Conservation (phyloP, 495 filamentous ascomycete genomes). For the Aspergillus carlsbadensis region DNA sequence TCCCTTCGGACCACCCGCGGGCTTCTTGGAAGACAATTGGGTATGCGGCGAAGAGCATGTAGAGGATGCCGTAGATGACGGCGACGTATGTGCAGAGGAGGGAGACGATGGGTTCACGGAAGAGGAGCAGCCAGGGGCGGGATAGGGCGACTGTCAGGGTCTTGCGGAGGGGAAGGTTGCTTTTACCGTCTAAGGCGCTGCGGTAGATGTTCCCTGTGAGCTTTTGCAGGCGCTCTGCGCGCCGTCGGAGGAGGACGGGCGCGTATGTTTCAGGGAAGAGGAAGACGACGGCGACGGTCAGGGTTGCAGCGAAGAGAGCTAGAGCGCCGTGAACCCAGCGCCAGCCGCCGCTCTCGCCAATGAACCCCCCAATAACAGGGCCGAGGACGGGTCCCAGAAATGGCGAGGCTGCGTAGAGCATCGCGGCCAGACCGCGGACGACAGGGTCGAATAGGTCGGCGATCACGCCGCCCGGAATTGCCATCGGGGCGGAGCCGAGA, state of each 20-base stretch:
- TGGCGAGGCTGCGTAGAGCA: conserved; percentile 62
- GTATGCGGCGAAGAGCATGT: conserved; percentile 78
- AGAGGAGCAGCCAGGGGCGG: conserved; percentile 49
- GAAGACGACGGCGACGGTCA: conserved; percentile 46
- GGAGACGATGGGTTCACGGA: conserved; percentile 59
- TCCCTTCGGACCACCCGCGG: conserved; percentile 71
- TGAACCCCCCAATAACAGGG: conserved; percentile 59
- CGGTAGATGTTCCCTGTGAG: conserved; percentile 55
- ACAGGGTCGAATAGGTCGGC: conserved; percentile 67
- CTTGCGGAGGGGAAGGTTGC: conserved; percentile 30
- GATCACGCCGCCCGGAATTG: conserved; percentile 71
- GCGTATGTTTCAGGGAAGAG: conserved; percentile 61
- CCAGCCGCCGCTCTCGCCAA: conserved; percentile 20
- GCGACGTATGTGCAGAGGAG: conserved; percentile 70
- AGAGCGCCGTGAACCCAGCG: conserved; percentile 51
- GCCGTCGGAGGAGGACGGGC: conserved; percentile 53
- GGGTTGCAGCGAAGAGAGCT: conserved; percentile 65
- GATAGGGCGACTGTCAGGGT: conserved; percentile 44
- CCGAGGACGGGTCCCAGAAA: conserved; percentile 58
- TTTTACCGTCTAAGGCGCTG: conserved; percentile 43
- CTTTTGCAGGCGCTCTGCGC: conserved; percentile 51
- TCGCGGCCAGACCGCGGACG: conserved; percentile 61
- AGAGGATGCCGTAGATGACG: conserved; percentile 72
- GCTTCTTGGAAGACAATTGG: conserved; percentile 74
- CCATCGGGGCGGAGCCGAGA: conserved; percentile 70